phyloP scores from a whole-genome alignment of 176 grass and related monocot genomes.

The Triticum monococcum region DNA sequence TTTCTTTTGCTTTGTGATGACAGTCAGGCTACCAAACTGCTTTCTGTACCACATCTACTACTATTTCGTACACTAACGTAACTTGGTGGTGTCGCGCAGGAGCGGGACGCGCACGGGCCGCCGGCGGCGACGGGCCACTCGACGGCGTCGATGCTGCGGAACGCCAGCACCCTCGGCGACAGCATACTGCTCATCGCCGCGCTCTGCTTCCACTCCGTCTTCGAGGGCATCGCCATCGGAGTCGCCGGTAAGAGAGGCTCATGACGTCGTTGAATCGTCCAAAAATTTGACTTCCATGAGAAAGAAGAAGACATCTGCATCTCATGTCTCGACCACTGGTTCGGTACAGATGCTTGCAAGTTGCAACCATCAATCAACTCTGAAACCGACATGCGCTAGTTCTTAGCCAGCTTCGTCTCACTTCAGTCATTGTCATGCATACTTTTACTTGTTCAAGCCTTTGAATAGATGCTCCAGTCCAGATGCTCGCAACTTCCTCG shows the following conservation, averaged over 20 bases:
- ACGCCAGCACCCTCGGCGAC: conserved; percentile 74
- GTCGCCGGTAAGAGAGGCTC: conserved; percentile 46
- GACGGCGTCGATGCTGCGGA: conserved; percentile 51
- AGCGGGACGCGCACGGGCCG: conserved; percentile 7
- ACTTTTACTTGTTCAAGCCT: conserved; percentile 19
- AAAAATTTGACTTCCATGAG: neutral
- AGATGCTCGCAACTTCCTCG: neutral
- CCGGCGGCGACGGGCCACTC: neutral
- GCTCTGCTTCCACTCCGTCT: conserved; percentile 95
- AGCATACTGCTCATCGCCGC: conserved; percentile 80
- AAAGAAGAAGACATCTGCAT: neutral
- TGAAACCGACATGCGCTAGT: neutral
- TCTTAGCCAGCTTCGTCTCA: neutral
- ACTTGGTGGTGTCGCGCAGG: too few relatives aligned
- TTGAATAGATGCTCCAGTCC: neutral
- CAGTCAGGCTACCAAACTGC: neutral
- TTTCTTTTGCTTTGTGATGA: neutral
- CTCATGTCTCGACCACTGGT: neutral
- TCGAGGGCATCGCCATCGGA: conserved; percentile 96
- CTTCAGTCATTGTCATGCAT: conserved; percentile 6
- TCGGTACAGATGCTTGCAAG: neutral
- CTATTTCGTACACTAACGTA: too few relatives aligned
- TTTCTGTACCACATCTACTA: too few relatives aligned
- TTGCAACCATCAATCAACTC: neutral
- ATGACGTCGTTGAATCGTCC: neutral